Conservation (phyloP, 2,329 filamentous ascomycete species). For the Furcasterigmium sp. region DNA sequence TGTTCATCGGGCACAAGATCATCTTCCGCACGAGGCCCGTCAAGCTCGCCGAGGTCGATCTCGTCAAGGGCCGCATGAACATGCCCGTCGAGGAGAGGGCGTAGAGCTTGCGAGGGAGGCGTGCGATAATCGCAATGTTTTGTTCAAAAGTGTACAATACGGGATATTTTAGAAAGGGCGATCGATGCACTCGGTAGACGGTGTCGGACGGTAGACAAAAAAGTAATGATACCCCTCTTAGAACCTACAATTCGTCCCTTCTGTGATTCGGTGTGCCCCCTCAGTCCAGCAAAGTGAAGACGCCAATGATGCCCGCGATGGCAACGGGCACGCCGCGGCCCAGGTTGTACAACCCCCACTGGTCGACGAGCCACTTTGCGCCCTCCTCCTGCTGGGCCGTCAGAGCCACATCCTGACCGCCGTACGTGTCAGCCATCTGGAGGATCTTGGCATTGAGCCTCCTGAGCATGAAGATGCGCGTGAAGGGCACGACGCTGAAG, state of each 20-base stretch:
- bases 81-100: not conserved
- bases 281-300: conserved; percentile 17
- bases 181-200: not conserved
- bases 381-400: conserved; percentile 34
- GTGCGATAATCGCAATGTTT: no score
- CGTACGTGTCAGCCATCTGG: conserved; percentile 27
- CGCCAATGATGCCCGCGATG: conserved; percentile 19
- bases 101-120: no score
- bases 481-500: conserved; percentile 46
- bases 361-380: conserved; percentile 46
- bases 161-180: no score
- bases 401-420: conserved; percentile 26
- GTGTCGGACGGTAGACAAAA: conserved; percentile 1
- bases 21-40: conserved; percentile 32
- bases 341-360: conserved; percentile 50
- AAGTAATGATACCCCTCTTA: conserved; percentile 2
- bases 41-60: conserved; percentile 28
- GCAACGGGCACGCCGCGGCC: conserved; percentile 27
- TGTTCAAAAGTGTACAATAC: no score
- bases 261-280: not conserved
- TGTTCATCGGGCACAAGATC: conserved; percentile 58
- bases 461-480: conserved; percentile 33
- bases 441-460: conserved; percentile 42
- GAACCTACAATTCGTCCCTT: not conserved
- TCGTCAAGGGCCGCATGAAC: conserved; percentile 12